A percentile compares a stretch with the other conserved stretches of the same genome.
Evolutionary conservation across 2,329 filamentous ascomycete species (phyloP).

Genomic region (Botryosphaeria dothidea): DNA sequence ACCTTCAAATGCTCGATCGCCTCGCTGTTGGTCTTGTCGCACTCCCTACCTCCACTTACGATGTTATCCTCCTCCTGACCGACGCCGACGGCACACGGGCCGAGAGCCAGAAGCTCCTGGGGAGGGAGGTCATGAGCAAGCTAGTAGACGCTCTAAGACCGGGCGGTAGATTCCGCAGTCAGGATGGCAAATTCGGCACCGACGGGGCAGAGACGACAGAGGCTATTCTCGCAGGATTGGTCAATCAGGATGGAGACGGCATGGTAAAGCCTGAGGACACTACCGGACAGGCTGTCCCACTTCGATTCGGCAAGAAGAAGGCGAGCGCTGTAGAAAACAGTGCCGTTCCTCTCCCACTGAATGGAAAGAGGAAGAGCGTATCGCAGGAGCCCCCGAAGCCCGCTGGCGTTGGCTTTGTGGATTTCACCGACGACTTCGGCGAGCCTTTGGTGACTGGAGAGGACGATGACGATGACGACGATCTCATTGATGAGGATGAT

Average conservation of each 20-base stretch:
- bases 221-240: slow-evolving; percentile 79
- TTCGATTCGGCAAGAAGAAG: slow-evolving; percentile 69
- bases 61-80: slow-evolving; percentile 79
- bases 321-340: slow-evolving; percentile 37
- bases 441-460: slow-evolving; percentile 54
- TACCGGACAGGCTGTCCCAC: slow-evolving; percentile 57
- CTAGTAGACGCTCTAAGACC: slow-evolving; percentile 71
- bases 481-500: slow-evolving; percentile 87
- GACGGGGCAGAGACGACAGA: slow-evolving; percentile 64
- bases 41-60: slow-evolving; percentile 77
- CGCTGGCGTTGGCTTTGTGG: slow-evolving; percentile 67
- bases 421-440: slow-evolving; percentile 65
- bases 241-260: slow-evolving; percentile 58
- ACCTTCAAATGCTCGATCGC: slow-evolving; percentile 97
- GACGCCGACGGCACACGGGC: slow-evolving; percentile 68
- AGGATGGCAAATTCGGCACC: slow-evolving; percentile 63
- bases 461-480: slow-evolving; percentile 57
- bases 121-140: slow-evolving; percentile 66
- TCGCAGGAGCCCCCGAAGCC: slow-evolving; percentile 44
- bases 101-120: slow-evolving; percentile 67
- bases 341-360: slow-evolving; percentile 28
- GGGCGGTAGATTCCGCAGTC: slow-evolving; percentile 67
- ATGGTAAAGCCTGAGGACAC: slow-evolving; percentile 73
- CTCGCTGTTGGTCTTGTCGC: slow-evolving; percentile 78
- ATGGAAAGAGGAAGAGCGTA: slow-evolving; percentile 44